Conservation (phyloP, 352 stramenopile species). For the Pythium monospermum region DNA sequence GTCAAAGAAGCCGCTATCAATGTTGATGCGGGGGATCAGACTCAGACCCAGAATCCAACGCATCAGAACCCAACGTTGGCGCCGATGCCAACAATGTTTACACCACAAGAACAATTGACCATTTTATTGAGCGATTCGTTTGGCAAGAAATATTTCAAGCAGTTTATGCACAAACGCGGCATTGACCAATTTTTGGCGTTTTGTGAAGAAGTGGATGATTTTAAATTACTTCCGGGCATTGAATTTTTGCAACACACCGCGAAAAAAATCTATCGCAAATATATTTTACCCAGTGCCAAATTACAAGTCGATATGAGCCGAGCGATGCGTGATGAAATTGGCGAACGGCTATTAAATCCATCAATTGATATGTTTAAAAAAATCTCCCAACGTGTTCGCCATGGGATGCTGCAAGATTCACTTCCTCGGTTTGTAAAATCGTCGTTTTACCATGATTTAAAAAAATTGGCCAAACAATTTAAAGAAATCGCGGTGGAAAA, state of each 20-base stretch:
- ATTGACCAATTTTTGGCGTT: conserved; percentile 68
- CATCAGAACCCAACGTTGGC: not conserved
- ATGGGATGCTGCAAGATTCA: conserved; percentile 77
- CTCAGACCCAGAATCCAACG: not conserved
- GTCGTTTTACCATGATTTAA: conserved; percentile 56
- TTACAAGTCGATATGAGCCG: conserved; percentile 83
- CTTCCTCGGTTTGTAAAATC: conserved; percentile 77
- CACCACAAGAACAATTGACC: conserved; percentile 42
- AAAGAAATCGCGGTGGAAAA: conserved; percentile 31
- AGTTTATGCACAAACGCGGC: conserved; percentile 65
- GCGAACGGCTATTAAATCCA: conserved; percentile 49
- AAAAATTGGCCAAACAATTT: conserved; percentile 28
- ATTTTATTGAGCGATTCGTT: conserved; percentile 49
- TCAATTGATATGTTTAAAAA: conserved; percentile 86
- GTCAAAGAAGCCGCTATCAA: not conserved
- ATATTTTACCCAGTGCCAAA: conserved; percentile 67
- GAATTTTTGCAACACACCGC: conserved; percentile 81
- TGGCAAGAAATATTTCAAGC: conserved; percentile 70
- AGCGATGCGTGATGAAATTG: conserved; percentile 76
- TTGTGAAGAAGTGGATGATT: conserved; percentile 73
- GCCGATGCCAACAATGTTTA: conserved; percentile 14
- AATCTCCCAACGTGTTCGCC: conserved; percentile 51
- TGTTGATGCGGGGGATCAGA: conserved; percentile 10
- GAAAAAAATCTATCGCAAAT: conserved; percentile 86
- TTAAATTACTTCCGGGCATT: conserved; percentile 72